phyloP scores from a whole-genome alignment of 2,329 filamentous ascomycete species.

The Fusarium avenaceum region DNA sequence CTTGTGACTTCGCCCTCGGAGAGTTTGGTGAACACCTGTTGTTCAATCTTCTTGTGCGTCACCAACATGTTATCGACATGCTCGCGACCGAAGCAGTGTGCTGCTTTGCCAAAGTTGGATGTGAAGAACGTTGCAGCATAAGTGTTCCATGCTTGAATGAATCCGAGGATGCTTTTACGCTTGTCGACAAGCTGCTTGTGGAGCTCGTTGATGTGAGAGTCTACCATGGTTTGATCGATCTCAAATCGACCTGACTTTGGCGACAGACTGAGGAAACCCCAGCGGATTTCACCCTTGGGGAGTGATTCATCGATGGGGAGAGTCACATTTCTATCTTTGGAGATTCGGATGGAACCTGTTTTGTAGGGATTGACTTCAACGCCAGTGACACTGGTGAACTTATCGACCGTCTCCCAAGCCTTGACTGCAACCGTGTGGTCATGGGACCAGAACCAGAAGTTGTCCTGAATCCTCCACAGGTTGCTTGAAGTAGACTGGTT shows the following conservation, averaged over 20 bases:
- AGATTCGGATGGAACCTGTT: slow-evolving; percentile 62
- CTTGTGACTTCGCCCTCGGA: slow-evolving; percentile 51
- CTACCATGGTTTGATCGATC: slow-evolving; percentile 71
- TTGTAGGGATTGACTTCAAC: slow-evolving; percentile 67
- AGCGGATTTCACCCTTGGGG: slow-evolving; percentile 63
- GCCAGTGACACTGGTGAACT: slow-evolving; percentile 68
- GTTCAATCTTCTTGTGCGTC: slow-evolving; percentile 64
- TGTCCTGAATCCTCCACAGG: slow-evolving; percentile 74
- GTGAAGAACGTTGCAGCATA: slow-evolving; percentile 66
- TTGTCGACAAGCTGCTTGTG: slow-evolving; percentile 67
- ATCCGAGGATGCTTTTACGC: slow-evolving; percentile 63
- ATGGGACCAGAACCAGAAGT: slow-evolving; percentile 75
- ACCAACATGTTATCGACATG: slow-evolving; percentile 67
- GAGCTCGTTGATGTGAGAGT: slow-evolving; percentile 71
- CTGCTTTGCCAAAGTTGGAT: slow-evolving; percentile 65
- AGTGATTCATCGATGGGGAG: slow-evolving; percentile 53
- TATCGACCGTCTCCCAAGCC: slow-evolving; percentile 70
- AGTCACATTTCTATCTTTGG: slow-evolving; percentile 35
- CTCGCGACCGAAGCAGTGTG: slow-evolving; percentile 64
- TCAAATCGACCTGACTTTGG: slow-evolving; percentile 66
- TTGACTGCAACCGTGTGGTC: slow-evolving; percentile 65
- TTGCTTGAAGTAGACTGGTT: slow-evolving; percentile 66
- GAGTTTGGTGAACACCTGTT: slow-evolving; percentile 59
- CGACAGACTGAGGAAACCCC: slow-evolving; percentile 70
- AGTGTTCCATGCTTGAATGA: slow-evolving; percentile 65